Base-by-base conservation (phyloP, 768 basidiomycete species). In the Austroboletus festivus region DNA sequence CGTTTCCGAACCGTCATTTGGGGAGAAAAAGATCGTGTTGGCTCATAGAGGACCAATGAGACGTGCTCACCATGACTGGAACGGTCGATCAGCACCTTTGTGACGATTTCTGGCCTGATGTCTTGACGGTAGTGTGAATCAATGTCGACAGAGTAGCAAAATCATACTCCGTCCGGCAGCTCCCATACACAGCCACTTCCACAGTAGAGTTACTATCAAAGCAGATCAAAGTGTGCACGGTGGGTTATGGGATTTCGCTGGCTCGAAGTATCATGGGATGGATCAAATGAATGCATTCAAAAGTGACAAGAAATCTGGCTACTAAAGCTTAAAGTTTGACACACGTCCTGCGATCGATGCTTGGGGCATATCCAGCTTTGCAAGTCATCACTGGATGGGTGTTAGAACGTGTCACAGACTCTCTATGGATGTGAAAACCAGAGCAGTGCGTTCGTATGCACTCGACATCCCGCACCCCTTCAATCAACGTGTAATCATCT, bases 401-500 rank as follows among this genome's bases (percentile, higher is more conserved):
- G 9, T 51, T 13, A 58, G 45, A 5, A 33, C 16, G 7, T 11
- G 19, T 33, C 45, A 26, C n/a, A n/a, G 34, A 42, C 30, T 38
- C 12, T 20, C 5, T 28, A n/a, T 38, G 18, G 19, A 43, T 19
- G 48, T 24, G 31, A 78, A 46, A 55, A 85, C 83, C 75, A 40
- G 66, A 66, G 64, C 83, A 85, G 50, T 59, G 60, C 24, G 77
- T 77, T 51, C 61, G 62, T 42, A 80, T 74, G 65, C 89, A 93
- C n/a, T 77, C 79, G 58, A 89, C 85, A 60, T 81, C 82, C 77
- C 80, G 79, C 18, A 77, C 81, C 40, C 81, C 79, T 38, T 68
- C 52, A 55, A 91, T 88, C 38, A 74, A 68, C 16, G 81, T 82
- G 66, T 88, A 92, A 64, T 92, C 85, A 63, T 80, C 70, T 21